These are phyloP conservation scores for Umbilicus rupestris DNA, from an alignment of 164 flowering plant species.

Conservation along the genomic window DNA sequence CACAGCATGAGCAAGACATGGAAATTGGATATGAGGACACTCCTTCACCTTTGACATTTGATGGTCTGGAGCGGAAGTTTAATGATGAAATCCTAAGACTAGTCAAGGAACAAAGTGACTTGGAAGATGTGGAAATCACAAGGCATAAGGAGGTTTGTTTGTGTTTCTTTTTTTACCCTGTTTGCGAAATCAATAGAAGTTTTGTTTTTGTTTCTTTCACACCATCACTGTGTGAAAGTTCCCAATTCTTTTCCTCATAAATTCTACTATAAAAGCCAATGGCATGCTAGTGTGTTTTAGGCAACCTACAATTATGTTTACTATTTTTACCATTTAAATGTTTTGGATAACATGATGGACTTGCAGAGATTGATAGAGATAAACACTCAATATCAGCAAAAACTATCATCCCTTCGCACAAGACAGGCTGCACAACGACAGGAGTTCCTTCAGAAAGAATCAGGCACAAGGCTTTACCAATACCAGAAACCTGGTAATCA, in stretches of 20 bases:
- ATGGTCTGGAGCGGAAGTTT: conserved; percentile 52
- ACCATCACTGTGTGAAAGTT: background rate
- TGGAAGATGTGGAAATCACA: conserved; percentile 63
- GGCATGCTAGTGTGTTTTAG: background rate
- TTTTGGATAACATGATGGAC: conserved; percentile 4
- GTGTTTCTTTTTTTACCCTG: background rate
- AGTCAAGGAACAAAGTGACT: conserved; percentile 52
- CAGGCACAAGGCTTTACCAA: conserved; percentile 19
- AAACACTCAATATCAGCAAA: conserved; percentile 19
- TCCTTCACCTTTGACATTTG: conserved; percentile 30
- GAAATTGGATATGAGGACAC: conserved; percentile 43
- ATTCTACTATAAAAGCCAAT: too few species aligned
- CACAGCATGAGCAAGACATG: conserved; percentile 40
- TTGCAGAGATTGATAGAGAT: conserved; percentile 20
- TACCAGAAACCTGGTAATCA: conserved; percentile 12
- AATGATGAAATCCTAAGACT: conserved; percentile 44
- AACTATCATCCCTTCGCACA: conserved; percentile 19
- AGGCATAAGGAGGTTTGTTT: conserved; percentile 63
- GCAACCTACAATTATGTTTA: too few species aligned
- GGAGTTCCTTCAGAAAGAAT: conserved; percentile 20
- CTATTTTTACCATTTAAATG: background rate
- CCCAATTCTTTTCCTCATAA: background rate
- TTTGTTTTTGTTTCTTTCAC: background rate
- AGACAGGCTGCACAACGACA: conserved; percentile 17
- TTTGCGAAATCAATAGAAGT: background rate